phyloP scores from a whole-genome alignment of 1,284 basidiomycete species.

The Marasmius fiardii region DNA sequence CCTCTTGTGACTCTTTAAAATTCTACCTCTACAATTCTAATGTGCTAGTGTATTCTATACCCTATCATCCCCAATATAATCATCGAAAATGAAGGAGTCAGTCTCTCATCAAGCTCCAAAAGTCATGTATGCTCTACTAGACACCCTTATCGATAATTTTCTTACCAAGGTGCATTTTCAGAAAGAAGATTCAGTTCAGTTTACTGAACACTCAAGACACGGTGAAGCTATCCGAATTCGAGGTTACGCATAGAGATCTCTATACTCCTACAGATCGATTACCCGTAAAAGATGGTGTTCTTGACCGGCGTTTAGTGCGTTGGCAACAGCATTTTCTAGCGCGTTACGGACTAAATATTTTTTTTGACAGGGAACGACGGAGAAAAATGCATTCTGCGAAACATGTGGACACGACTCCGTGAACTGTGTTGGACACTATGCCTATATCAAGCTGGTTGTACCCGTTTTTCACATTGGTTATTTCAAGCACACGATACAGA shows the following conservation, averaged over 20 bases:
- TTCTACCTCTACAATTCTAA: not conserved
- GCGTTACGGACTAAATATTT: constrained; percentile 1
- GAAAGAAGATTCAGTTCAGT: constrained; percentile 94
- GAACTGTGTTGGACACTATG: constrained; percentile 97
- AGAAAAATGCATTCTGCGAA: constrained; percentile 90
- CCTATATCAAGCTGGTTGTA: constrained; percentile 93
- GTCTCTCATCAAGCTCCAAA: constrained; percentile 88
- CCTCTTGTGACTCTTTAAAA: not conserved
- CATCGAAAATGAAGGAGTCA: constrained; percentile 72
- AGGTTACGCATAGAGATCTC: constrained; percentile 88
- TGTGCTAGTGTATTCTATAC: constrained; percentile 7
- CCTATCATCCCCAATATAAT: not conserved
- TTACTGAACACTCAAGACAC: constrained; percentile 90
- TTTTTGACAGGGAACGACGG: constrained; percentile 79
- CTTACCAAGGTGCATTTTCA: constrained; percentile 28
- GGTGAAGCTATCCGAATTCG: constrained; percentile 91
- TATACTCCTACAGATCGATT: constrained; percentile 79
- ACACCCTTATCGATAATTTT: not conserved
- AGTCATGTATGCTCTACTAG: constrained; percentile 68
- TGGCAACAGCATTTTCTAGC: constrained; percentile 6
- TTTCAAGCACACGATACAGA: constrained; percentile 92
- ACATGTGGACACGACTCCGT: constrained; percentile 93
- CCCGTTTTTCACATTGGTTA: constrained; percentile 99
- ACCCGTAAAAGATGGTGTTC: constrained; percentile 88
- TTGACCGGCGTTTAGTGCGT: constrained; percentile 84